Base-by-base conservation (phyloP, 331 rosid species). In the Rosa hybrid region DNA sequence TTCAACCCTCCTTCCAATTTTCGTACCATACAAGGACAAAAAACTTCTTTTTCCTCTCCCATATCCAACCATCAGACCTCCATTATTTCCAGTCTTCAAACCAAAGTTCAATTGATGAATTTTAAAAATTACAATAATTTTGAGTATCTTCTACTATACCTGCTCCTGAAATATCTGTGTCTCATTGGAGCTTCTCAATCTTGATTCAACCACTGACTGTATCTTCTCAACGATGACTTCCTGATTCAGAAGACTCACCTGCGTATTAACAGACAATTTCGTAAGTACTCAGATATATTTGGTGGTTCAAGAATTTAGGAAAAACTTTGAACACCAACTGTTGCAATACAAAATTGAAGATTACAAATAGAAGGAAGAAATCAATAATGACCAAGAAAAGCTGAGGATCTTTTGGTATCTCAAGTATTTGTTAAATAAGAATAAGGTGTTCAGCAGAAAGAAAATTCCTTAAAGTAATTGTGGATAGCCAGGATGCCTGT, bases 221-320 rank as follows among this genome's bases (percentile, higher is more conserved):
- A 94, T 90, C 90, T 87, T 90, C 89, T 92, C 98, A 84, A 94
- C 86, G 80, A 94, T 88, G 79, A 87, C 83, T 89, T 94, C 98
- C 86, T 94, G 98, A 77, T 90, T 91, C 83, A 94, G 81, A 82
- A 94, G 87, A 82, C 97, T 92, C 73, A 94, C 98, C 98, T 94
- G 86, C 76, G 84, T 71, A 76, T 78, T 56, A 68, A 23, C 6
- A 23, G 16, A 21, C 38, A 0, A 50, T 46, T 67, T 73, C 39
- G 25, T 75, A 75, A 10, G 21, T 51, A 5, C 12, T 34, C 25
- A 59, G 9, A 8, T 46, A 41, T 41, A 75, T 75, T 12, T 57
- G 53, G 23, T 57, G n/a, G 18, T 74, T 56, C 10, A 9, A 12
- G 13, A 74, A 27, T 49, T 56, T 39, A 11, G 27, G 18, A 13